Percentiles rank a stretch among this genome's conserved stretches.
Evolutionary conservation across 371 early-diverging fungal genomes (phyloP).

Genomic region (Choanephora cucurbitarum): DNA sequence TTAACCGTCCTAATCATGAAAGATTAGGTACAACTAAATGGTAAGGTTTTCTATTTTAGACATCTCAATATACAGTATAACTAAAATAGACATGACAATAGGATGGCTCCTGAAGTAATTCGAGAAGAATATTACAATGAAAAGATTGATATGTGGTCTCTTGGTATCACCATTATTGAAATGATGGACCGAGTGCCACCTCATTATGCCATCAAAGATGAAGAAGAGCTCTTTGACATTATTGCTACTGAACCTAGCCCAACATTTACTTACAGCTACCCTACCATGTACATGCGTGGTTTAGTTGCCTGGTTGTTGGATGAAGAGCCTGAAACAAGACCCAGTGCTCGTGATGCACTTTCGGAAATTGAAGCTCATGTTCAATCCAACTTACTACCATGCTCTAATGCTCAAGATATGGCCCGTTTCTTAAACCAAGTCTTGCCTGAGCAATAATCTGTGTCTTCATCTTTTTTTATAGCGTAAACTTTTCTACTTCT

Average conservation of each 20-base stretch:
- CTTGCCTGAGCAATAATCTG: conserved; percentile 24
- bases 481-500: conserved; percentile 1
- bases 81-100: no score
- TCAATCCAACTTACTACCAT: conserved; percentile 37
- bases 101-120: conserved; percentile 59
- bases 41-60: no score
- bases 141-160: conserved; percentile 58
- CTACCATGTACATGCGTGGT: conserved; percentile 52
- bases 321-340: conserved; percentile 41
- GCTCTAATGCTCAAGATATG: conserved; percentile 36
- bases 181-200: conserved; percentile 59
- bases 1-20: conserved; percentile 38
- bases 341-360: conserved; percentile 42
- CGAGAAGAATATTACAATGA: conserved; percentile 47
- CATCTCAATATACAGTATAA: no score
- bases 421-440: conserved; percentile 45
- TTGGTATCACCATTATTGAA: conserved; percentile 54
- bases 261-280: conserved; percentile 47
- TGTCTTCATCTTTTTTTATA: not conserved
- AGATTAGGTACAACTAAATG: conserved; percentile 62
- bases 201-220: conserved; percentile 44
- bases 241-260: conserved; percentile 49
- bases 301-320: conserved; percentile 52
- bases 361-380: conserved; percentile 49
- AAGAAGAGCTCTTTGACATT: conserved; percentile 44